These are phyloP conservation scores for Beta lomatogona DNA, from an alignment of 179 eudicot genomes.

Conservation along the genomic window DNA sequence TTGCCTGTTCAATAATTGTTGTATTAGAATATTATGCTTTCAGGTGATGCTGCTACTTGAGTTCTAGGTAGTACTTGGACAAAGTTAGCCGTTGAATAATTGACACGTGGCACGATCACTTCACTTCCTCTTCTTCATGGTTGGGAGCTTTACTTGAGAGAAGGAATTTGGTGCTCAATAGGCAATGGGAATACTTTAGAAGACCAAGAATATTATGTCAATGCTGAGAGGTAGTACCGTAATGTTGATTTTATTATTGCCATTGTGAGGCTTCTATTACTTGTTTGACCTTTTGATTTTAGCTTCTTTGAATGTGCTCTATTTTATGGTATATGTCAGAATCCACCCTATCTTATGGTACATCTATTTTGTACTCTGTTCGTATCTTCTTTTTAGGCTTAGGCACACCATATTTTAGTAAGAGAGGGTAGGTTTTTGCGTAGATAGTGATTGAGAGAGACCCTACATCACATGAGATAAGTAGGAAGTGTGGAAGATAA, in stretches of 20 bases:
- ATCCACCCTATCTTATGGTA: neutral
- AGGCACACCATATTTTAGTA: too few relatives aligned
- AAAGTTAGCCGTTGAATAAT: conserved; percentile 10
- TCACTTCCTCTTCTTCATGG: conserved; percentile 17
- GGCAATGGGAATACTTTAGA: neutral
- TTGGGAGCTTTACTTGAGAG: neutral
- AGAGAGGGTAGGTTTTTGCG: too few relatives aligned
- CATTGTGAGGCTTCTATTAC: conserved; percentile 20
- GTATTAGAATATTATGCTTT: conserved; percentile 15
- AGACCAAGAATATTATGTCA: conserved; percentile 8
- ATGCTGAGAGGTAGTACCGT: conserved; percentile 6
- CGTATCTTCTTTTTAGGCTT: too few relatives aligned
- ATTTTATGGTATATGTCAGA: neutral
- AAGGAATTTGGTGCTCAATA: neutral
- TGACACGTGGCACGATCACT: conserved; percentile 27
- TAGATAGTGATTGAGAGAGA: too few relatives aligned
- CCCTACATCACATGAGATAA: too few relatives aligned
- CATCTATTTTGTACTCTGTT: neutral
- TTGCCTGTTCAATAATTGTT: conserved; percentile 20
- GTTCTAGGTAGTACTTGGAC: conserved; percentile 10
- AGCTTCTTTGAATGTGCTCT: neutral
- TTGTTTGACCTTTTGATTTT: conserved; percentile 5
- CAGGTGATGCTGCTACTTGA: conserved; percentile 24
- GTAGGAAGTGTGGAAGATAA: too few relatives aligned
- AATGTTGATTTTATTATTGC: neutral